These are phyloP conservation scores for Stellera chamaejasme DNA, from an alignment of 345 rosid genomes.

Conservation along the genomic window DNA sequence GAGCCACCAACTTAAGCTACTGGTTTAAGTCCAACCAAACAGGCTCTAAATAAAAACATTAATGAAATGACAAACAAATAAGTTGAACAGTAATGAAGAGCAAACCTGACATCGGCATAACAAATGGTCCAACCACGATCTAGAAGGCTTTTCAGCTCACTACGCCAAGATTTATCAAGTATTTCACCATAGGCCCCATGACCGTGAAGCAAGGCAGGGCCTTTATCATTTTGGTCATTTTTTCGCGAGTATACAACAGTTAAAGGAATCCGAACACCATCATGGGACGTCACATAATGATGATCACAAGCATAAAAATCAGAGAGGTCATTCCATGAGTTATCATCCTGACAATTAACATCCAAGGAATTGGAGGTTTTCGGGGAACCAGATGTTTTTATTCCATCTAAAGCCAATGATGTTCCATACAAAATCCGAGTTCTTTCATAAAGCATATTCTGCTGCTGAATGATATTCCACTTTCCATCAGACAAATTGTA, in stretches of 20 bases:
- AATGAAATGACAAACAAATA: conserved; percentile 5
- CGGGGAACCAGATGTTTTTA: conserved; percentile 25
- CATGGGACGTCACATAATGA: conserved; percentile 53
- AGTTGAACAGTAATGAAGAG: conserved; percentile 9
- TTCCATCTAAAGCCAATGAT: conserved; percentile 32
- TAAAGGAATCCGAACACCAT: conserved; percentile 74
- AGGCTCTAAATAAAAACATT: background rate
- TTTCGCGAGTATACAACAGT: conserved; percentile 61
- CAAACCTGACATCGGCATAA: conserved; percentile 94
- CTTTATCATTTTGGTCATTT: conserved; percentile 31
- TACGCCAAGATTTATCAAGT: conserved; percentile 85
- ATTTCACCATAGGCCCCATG: conserved; percentile 96
- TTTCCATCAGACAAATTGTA: conserved; percentile 67
- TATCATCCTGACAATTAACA: conserved; percentile 43
- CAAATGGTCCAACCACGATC: conserved; percentile 97
- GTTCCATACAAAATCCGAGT: conserved; percentile 80
- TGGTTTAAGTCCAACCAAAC: too few relatives aligned
- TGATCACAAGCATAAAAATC: conserved; percentile 84
- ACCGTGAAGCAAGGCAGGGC: conserved; percentile 78
- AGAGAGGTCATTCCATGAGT: conserved; percentile 87
- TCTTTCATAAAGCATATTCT: conserved; percentile 89
- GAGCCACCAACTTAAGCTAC: too few relatives aligned
- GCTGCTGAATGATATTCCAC: conserved; percentile 93
- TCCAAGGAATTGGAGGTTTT: conserved; percentile 21
- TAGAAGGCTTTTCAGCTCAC: conserved; percentile 92